phyloP scores from a whole-genome alignment of 2,329 filamentous ascomycete species.

The Stemphylium vesicarium region DNA sequence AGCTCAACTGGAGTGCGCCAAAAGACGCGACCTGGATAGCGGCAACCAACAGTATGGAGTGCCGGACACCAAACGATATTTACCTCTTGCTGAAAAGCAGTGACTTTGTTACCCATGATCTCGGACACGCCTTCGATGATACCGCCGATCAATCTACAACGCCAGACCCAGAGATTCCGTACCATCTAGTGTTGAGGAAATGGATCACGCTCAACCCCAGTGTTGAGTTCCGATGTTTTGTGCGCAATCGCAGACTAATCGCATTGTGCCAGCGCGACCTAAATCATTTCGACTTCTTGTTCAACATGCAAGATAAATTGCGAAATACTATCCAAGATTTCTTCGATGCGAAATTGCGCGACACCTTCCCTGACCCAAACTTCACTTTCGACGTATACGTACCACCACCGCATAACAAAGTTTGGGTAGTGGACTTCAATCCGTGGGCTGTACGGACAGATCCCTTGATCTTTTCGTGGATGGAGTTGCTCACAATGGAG shows the following conservation, averaged over 20 bases:
- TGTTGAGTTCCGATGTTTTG: conserved; percentile 95
- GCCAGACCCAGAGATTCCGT: conserved; percentile 62
- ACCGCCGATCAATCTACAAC: conserved; percentile 50
- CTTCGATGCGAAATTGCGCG: conserved; percentile 74
- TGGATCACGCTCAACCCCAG: conserved; percentile 88
- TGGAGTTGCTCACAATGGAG: conserved; percentile 78
- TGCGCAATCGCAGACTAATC: conserved; percentile 79
- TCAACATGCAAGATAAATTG: conserved; percentile 69
- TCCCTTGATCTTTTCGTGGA: conserved; percentile 86
- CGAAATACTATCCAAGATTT: conserved; percentile 74
- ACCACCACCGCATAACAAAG: conserved; percentile 73
- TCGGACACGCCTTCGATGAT: conserved; percentile 91
- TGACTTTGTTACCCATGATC: conserved; percentile 91
- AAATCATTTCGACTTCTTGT: conserved; percentile 87
- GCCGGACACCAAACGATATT: conserved; percentile 84
- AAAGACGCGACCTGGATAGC: conserved; percentile 96
- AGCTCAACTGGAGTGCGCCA: conserved; percentile 96
- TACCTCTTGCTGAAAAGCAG: conserved; percentile 94
- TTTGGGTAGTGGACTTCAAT: conserved; percentile 92
- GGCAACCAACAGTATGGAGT: conserved; percentile 88
- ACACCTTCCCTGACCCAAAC: conserved; percentile 80
- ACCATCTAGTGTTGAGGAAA: conserved; percentile 84
- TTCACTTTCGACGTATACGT: conserved; percentile 95
- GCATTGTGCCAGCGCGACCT: conserved; percentile 88
- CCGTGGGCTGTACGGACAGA: conserved; percentile 92